A percentile compares a stretch with the other conserved stretches of the same genome.
Evolutionary conservation across 306 rosid species (phyloP).

Genomic region (Cicer chorassanicum): DNA sequence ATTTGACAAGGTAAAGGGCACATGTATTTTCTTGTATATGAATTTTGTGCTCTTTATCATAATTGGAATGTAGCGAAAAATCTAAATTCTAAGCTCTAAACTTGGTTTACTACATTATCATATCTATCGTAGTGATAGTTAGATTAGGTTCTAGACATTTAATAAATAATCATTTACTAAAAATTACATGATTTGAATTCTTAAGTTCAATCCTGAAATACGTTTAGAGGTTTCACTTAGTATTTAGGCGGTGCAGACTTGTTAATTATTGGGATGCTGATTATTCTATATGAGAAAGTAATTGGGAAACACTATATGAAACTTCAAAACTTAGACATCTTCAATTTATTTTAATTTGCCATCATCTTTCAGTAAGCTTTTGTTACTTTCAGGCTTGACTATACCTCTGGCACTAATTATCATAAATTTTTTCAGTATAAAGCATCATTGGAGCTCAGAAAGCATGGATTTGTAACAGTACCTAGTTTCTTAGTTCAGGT

Average conservation of each 20-base stretch:
- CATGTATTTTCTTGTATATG: slow-evolving; percentile 16
- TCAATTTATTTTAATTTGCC: slow-evolving; percentile 3
- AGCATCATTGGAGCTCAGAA: slow-evolving; percentile 81
- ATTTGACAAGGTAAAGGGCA: slow-evolving; percentile 78
- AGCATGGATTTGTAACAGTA: slow-evolving; percentile 71
- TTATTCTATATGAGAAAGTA: slow-evolving; percentile 31
- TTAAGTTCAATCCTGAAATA: not conserved
- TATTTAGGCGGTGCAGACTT: slow-evolving; percentile 15
- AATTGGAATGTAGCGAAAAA: not conserved
- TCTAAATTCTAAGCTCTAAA: slow-evolving; percentile 33
- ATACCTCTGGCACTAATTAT: slow-evolving; percentile 29
- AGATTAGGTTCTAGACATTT: slow-evolving; percentile 26
- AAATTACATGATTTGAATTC: slow-evolving; percentile 4
- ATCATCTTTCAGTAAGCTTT: slow-evolving; percentile 10
- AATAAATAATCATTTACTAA: not conserved
- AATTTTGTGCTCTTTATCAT: slow-evolving; percentile 19
- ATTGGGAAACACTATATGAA: slow-evolving; percentile 14
- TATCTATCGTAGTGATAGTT: not conserved
- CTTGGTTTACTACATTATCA: slow-evolving; percentile 19
- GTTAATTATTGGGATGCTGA: not conserved
- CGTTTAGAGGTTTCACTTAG: slow-evolving; percentile 6
- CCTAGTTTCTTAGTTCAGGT: slow-evolving; percentile 87
- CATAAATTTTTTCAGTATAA: slow-evolving; percentile 66
- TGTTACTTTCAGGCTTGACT: slow-evolving; percentile 25
- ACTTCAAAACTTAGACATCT: slow-evolving; percentile 26